These are phyloP conservation scores for Malus domestica DNA, from an alignment of 306 rosid genomes.

Conservation along the genomic window ASM211411v1 NC_041801.1:10862501-10863000, in stretches of 20 bases:
- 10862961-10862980: conserved; percentile 91
- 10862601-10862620: conserved; percentile 86
- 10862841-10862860: neutral
- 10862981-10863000: conserved; percentile 70
- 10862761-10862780: conserved; percentile 1
- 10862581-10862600: conserved; percentile 21
- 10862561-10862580: neutral
- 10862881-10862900: conserved; percentile 73
- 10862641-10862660: conserved; percentile 86
- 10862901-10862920: conserved; percentile 79
- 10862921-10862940: conserved; percentile 88
- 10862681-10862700: conserved; percentile 89
- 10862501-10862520: conserved; percentile 77
- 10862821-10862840: neutral
- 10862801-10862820: neutral
- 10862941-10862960: conserved; percentile 90
- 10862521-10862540: conserved; percentile 17
- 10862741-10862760: conserved; percentile 6
- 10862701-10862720: conserved; percentile 78
- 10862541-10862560: neutral
- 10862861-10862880: neutral
- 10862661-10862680: conserved; percentile 92
- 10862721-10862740: conserved; percentile 84
- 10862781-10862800: neutral
- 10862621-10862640: conserved; percentile 82